Percentiles rank a stretch among this genome's conserved stretches.
Evolutionary conservation across 2,329 filamentous ascomycete genomes (phyloP).

Genomic region (Fusarium torreyae): DNA sequence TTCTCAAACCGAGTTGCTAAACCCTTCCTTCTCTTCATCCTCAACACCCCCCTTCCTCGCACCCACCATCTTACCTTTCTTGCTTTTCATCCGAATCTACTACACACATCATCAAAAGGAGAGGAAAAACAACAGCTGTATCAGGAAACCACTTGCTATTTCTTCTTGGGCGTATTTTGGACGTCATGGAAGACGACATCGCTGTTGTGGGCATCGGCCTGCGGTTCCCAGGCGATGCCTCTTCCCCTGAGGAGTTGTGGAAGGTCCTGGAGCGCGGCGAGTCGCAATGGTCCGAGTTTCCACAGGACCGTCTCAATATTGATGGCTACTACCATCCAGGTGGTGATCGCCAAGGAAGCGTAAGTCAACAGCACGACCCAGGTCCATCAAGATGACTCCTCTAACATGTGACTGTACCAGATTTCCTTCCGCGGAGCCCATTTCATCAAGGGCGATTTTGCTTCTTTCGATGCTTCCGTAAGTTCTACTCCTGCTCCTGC

Average conservation of each 20-base stretch:
- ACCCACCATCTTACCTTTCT: neutral
- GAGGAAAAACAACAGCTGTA: neutral
- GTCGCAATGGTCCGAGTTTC: constrained; percentile 66
- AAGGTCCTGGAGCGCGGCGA: constrained; percentile 61
- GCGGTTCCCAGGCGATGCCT: constrained; percentile 66
- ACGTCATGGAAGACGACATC: constrained; percentile 59
- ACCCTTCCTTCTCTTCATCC: constrained; percentile 3
- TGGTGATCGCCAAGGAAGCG: constrained; percentile 64
- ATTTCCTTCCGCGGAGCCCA: constrained; percentile 66
- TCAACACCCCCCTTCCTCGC: constrained; percentile 8
- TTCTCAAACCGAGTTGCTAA: neutral
- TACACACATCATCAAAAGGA: neutral
- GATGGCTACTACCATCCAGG: constrained; percentile 69
- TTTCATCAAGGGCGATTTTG: constrained; percentile 64
- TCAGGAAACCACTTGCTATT: neutral
- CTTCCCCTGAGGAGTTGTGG: constrained; percentile 63
- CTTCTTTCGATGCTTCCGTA: constrained; percentile 66
- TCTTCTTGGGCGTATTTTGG: constrained; percentile 12
- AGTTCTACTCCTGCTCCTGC: constrained; percentile 37
- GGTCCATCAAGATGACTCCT: neutral
- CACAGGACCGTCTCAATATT: constrained; percentile 65
- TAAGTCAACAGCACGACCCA: constrained; percentile 50
- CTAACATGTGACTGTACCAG: constrained; percentile 47
- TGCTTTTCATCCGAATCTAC: neutral
- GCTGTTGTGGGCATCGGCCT: constrained; percentile 68